These are phyloP conservation scores for Zygotorulaspora florentina DNA, from an alignment of 805 yeast genomes.

Conservation along the genomic window DNA sequence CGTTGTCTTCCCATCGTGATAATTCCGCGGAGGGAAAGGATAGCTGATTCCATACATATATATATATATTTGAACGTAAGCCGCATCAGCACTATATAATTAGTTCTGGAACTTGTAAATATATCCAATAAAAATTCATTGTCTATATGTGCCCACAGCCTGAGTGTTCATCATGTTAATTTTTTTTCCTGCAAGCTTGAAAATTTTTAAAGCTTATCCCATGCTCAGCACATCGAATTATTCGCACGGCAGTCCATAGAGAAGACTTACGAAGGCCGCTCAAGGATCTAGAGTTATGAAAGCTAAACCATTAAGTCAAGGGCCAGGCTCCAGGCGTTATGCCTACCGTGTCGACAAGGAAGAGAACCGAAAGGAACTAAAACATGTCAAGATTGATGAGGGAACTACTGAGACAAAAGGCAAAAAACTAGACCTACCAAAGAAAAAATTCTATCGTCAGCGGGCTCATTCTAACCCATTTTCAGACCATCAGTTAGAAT, in stretches of 20 bases:
- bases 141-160: no score
- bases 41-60: neutral
- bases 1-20: conserved; percentile 61
- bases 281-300: conserved; percentile 13
- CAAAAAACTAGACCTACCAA: conserved; percentile 54
- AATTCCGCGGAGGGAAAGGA: conserved; percentile 19
- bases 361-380: conserved; percentile 43
- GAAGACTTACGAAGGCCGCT: neutral
- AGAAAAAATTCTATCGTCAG: conserved; percentile 86
- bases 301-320: conserved; percentile 23
- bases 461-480: conserved; percentile 98
- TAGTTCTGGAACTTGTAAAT: no score
- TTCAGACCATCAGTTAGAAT: conserved; percentile 88
- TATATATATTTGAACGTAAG: no score
- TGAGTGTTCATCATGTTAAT: neutral
- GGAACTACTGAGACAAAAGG: conserved; percentile 17
- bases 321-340: conserved; percentile 36
- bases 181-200: neutral
- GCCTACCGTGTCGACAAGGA: conserved; percentile 46
- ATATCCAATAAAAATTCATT: no score
- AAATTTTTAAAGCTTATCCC: neutral
- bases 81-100: no score
- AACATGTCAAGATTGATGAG: conserved; percentile 44
- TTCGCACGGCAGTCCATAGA: neutral
- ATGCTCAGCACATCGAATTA: neutral